Base-by-base conservation (phyloP, 768 basidiomycete genomes). In the Suillus discolor region DNA sequence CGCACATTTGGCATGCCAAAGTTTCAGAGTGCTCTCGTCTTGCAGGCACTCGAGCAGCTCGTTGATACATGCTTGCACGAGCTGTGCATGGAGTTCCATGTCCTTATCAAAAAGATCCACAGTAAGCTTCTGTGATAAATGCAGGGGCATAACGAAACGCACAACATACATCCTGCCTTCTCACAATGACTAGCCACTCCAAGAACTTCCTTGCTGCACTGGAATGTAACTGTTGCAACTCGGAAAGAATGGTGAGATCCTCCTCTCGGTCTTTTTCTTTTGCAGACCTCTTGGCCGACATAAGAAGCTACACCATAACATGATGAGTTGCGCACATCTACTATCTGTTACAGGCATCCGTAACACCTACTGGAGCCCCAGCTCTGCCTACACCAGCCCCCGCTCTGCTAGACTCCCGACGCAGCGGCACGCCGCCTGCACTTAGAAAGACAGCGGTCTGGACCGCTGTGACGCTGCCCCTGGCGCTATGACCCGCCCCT, bases 111-210 rank as follows among this genome's bases (percentile, higher is more conserved):
- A 45, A 47, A 23, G 28, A 25, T 20, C 16, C 7, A 25, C 39
- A 9, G 20, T 57, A 23, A 64, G 41, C 41, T 18, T 59, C 38
- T 12, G 38, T 38, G 7, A 57, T n/a, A 15, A 60, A 57, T 20
- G 3, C 5, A 11, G n/a, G 53, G 62, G 23, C n/a, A 36, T 34
- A 45, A 62, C 1, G 42, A 34, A 57, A 23, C 4, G 15, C 9
- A 13, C 34, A 38, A 75, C 84, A 15, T 70, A 90, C 91, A 49
- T 79, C 79, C 70, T 84, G 89, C 57, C 87, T 85, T 68, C 87
- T 86, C 62, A 86, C 84, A 28, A 97, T 77, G 3, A 96, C 88
- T 1, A 96, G 79, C 75, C 94, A 87, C 72, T 97, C 95, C 4
- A 97, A 80, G 73, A 89, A 96, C 67, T 86, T 85, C 42, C 83